These are phyloP conservation scores for Eimeria praecox DNA, from an alignment of 169 alveolate genomes.

Conservation along the genomic window DNA sequence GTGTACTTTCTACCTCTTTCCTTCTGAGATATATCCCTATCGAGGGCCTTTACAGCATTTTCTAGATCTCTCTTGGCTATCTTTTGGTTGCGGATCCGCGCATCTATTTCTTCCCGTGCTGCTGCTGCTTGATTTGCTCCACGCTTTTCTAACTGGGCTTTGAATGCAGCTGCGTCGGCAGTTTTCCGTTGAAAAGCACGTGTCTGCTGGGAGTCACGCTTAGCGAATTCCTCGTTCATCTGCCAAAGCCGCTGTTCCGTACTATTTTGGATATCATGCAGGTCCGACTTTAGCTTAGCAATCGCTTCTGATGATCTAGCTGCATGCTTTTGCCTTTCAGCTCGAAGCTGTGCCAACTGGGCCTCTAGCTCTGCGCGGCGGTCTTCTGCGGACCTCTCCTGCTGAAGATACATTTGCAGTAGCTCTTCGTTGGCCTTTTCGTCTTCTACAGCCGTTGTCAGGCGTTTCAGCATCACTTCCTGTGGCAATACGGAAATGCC, in stretches of 20 bases:
- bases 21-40: conserved; percentile 69
- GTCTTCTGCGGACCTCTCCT: conserved; percentile 59
- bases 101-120: conserved; percentile 69
- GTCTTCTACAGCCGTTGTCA: conserved; percentile 76
- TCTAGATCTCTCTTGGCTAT: conserved; percentile 76
- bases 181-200: conserved; percentile 55
- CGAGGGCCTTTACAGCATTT: conserved; percentile 36
- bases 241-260: conserved; percentile 74
- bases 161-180: conserved; percentile 26
- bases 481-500: background rate
- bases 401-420: conserved; percentile 72
- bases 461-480: conserved; percentile 78
- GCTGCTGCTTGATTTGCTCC: conserved; percentile 38
- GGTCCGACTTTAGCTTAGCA: conserved; percentile 77
- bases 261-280: conserved; percentile 71
- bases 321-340: conserved; percentile 75
- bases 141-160: conserved; percentile 71
- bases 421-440: conserved; percentile 74
- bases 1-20: background rate
- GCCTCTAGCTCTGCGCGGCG: conserved; percentile 79
- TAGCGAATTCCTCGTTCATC: conserved; percentile 57
- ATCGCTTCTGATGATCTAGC: conserved; percentile 64
- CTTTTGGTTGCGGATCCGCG: conserved; percentile 37
- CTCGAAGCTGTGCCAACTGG: conserved; percentile 77
- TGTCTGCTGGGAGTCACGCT: conserved; percentile 65